These are phyloP conservation scores for Volvariella volvacea DNA, from an alignment of 1,284 basidiomycete species.

Conservation along the genomic window DNA sequence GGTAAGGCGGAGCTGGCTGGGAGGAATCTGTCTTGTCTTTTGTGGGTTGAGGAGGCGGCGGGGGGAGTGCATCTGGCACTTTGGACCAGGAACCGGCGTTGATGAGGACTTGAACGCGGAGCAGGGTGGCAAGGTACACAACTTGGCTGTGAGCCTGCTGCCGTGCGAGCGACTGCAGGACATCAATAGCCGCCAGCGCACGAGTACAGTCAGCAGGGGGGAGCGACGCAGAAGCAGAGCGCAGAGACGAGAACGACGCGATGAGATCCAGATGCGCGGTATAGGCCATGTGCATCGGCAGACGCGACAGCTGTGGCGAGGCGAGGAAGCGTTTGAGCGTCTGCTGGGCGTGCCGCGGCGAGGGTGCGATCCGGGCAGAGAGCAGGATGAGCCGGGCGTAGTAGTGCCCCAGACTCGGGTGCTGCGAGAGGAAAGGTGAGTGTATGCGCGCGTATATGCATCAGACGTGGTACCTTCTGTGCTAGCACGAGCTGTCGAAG, in stretches of 20 bases:
- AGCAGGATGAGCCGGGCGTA: constrained; percentile 51
- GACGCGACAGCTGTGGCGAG: constrained; percentile 34
- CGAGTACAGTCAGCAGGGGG: constrained; percentile 21
- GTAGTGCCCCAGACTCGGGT: constrained; percentile 54
- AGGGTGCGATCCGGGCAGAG: constrained; percentile 49
- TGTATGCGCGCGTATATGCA: constrained; percentile 1
- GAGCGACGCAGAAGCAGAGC: constrained; percentile 1
- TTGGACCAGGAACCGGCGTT: constrained; percentile 45
- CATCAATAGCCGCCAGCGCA: constrained; percentile 35
- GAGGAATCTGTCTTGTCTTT: constrained; percentile 15
- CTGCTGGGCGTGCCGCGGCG: constrained; percentile 50
- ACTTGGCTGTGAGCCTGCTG: constrained; percentile 36
- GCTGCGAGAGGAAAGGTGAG: constrained; percentile 25
- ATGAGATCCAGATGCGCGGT: constrained; percentile 48
- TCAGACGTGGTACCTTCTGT: constrained; percentile 43
- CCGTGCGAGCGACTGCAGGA: constrained; percentile 32
- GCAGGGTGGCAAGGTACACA: constrained; percentile 34
- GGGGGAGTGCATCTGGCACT: constrained; percentile 34
- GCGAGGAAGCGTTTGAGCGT: constrained; percentile 48
- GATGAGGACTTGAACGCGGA: constrained; percentile 43
- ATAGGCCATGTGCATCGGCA: constrained; percentile 49
- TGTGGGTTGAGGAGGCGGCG: neutral
- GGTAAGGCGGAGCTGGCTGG: constrained; percentile 31
- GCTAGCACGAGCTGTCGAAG: constrained; percentile 47
- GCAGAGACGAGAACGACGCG: constrained; percentile 25